Conservation (phyloP, 306 rosid species). For the Malus orientalis region DNA sequence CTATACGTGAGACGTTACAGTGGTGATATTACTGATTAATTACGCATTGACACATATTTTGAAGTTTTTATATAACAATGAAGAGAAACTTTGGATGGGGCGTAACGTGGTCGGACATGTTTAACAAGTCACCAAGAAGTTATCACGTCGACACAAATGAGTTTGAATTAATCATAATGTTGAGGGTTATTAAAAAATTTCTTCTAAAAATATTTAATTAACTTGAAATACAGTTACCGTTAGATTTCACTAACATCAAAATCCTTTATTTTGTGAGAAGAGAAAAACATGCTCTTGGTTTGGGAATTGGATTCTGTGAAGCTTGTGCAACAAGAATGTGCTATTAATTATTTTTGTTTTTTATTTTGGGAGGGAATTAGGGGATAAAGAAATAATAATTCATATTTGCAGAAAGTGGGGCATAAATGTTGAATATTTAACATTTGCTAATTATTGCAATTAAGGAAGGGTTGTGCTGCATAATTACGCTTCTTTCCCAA, state of each 20-base stretch:
- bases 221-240: no score
- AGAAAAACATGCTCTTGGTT: neutral
- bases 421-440: neutral
- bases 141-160: neutral
- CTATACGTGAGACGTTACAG: fast-evolving
- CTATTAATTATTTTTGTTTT: neutral
- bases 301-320: neutral
- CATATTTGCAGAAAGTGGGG: neutral
- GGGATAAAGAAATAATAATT: neutral
- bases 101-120: neutral
- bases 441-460: neutral
- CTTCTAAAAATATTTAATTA: no score
- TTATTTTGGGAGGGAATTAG: neutral
- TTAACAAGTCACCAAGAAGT: no score
- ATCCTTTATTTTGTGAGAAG: no score
- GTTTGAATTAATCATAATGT: no score
- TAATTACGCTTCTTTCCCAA: conserved; percentile 9
- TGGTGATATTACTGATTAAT: no score
- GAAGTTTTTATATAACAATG: no score
- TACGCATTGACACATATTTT: no score
- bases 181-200: no score
- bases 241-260: neutral
- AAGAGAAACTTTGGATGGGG: neutral
- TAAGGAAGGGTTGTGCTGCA: neutral
- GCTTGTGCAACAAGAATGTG: neutral